Base-by-base conservation (phyloP, 495 filamentous ascomycete genomes). In the Parmelia sp. region DNA sequence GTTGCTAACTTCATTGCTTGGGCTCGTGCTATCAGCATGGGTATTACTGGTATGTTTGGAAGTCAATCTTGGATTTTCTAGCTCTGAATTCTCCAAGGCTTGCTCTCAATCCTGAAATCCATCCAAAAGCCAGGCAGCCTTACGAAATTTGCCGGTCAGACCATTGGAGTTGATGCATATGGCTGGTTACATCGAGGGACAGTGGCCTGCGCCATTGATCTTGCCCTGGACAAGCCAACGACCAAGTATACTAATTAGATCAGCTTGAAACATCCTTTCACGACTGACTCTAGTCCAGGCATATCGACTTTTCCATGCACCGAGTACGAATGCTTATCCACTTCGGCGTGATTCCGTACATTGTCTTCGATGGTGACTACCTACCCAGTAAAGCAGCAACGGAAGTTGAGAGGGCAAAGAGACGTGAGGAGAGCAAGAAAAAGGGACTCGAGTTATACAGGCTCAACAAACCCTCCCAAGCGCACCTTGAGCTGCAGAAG, bases 111-210 rank as follows among this genome's bases (percentile, higher is more conserved):
- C 53, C 87, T 99, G 53, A 96, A 96, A 73, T 97, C 93, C 51
- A 97, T 99, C 57, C 94, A 97, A 57, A 90, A 90, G 70, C 89
- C 88, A 69, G 88, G 84, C 61, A 87, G 92, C 63, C 77, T 99
- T 60, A 95, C 89, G 72, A 90, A 92, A 70, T 97, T 90, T 73
- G 81, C 83, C 17, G 93, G 92, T 37, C 88, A 93, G 74, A 96
- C 90, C 4, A 83, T 99, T 49, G 95, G 89, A 4, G 85, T 99
- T 21, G 95, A 99, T 74, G 92, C 89, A 63, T 99, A 99, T 80
- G 94, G 92, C 72, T 99, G 95, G 95, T 86, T 99, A 40, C 95
- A 99, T 73, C 89, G 95, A 66, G 95, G 93, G 37, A 90, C 92
- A 31, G 85, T 95, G 58, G 81, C 92, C 31, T 99, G 94, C 73